Base-by-base conservation (phyloP, 2,329 filamentous ascomycete species). In the Orbilia ellipsospora region DNA sequence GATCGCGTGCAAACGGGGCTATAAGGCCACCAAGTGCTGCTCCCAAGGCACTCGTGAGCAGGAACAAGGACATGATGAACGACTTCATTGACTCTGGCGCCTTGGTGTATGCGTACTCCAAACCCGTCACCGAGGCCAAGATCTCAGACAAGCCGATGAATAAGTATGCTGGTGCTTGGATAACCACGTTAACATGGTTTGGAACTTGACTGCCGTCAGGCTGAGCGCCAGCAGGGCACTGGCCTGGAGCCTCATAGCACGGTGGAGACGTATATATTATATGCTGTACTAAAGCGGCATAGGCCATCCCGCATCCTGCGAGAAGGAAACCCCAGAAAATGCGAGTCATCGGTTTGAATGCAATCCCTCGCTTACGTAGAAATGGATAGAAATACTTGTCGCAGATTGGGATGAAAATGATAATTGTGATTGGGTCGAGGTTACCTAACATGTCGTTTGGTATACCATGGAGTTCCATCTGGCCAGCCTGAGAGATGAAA, bases 61-160 rank as follows among this genome's bases (percentile, higher is more conserved):
- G n/a, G 52, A 55, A 55, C n/a, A 55, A 26, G 5, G 52, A 8
- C 52, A 55, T 55, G 15, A 55, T 36, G 52, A 55, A 55, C 10
- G 52, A 55, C 28, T 55, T 55, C 52, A 55, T 55, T 12, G 52
- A 55, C 20, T n/a, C 20, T 26, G 52, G 52, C 2, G 52, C 52
- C 15, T 55, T 55, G 5, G 52, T 36, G 52, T 89, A 92, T 16
- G 89, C 90, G 78, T 92, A 92, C 81, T 92, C 90, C 13, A 91
- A 85, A 76, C 88, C 88, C 0, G 90, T 36, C 31, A 36, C 31
- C 31, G 31, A 36, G 2, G 31, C 31, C 10, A 36, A 36, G 5
- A 36, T 36, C 10, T 36, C 31, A 36, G 31, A 36, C 10, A 36
- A 36, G 5, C 31, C 31, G 31, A 36, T 36, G 31, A 36, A 36